A percentile compares a stretch with the other conserved stretches of the same genome.
Evolutionary conservation across 495 filamentous ascomycete species (phyloP).

Genomic region (Tuber calosporum): DNA sequence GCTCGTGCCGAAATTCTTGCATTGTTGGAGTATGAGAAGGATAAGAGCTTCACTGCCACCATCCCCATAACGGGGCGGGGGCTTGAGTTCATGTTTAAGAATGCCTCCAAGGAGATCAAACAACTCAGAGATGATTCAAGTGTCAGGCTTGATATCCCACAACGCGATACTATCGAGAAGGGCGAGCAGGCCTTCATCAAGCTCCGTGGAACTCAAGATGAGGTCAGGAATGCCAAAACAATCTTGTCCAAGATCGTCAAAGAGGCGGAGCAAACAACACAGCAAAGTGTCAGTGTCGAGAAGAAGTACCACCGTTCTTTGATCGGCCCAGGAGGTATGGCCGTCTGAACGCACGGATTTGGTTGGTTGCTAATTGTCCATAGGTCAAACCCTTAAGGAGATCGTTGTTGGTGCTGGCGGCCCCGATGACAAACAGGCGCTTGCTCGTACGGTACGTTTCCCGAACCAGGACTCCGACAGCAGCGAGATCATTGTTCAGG

Average conservation of each 20-base stretch:
- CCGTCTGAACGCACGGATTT: slow-evolving; percentile 13
- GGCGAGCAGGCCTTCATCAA: slow-evolving; percentile 71
- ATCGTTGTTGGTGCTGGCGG: slow-evolving; percentile 85
- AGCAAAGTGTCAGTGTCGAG: slow-evolving; percentile 75
- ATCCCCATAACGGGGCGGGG: slow-evolving; percentile 82
- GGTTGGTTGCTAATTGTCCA: slow-evolving; percentile 43
- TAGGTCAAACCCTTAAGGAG: slow-evolving; percentile 76
- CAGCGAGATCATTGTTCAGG: slow-evolving; percentile 80
- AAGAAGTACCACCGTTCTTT: slow-evolving; percentile 83
- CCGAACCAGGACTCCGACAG: slow-evolving; percentile 71
- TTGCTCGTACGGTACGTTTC: slow-evolving; percentile 83
- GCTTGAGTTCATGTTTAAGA: slow-evolving; percentile 80
- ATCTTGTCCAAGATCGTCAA: slow-evolving; percentile 73
- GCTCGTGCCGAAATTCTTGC: slow-evolving; percentile 83
- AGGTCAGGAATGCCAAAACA: slow-evolving; percentile 84
- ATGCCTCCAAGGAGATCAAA: slow-evolving; percentile 83
- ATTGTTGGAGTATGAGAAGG: slow-evolving; percentile 75
- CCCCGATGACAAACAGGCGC: slow-evolving; percentile 69
- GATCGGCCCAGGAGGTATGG: slow-evolving; percentile 81
- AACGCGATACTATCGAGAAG: slow-evolving; percentile 47
- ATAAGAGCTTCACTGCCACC: slow-evolving; percentile 68
- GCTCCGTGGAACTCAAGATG: slow-evolving; percentile 80
- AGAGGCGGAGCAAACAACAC: slow-evolving; percentile 77
- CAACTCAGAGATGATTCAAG: slow-evolving; percentile 73
- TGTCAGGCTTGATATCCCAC: slow-evolving; percentile 83